These are phyloP conservation scores for Calonectria pseudoturangicola DNA, from an alignment of 2,329 filamentous ascomycete species.

Conservation along the genomic window DNA sequence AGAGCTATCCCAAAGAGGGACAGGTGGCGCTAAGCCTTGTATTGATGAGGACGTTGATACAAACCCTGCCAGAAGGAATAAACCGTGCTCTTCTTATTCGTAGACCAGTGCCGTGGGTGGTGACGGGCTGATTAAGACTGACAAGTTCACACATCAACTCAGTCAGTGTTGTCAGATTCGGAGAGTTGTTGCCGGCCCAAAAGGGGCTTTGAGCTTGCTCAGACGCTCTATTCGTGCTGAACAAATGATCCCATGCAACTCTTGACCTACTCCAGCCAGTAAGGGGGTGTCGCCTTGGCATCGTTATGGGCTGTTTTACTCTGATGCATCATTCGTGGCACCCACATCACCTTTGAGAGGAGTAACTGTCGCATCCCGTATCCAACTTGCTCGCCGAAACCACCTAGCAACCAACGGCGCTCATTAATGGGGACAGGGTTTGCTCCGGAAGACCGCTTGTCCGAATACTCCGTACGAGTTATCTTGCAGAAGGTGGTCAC, in stretches of 20 bases:
- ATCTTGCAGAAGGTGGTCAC: conserved; percentile 44
- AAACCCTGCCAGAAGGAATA: neutral
- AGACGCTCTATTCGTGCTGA: neutral
- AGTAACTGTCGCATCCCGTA: neutral
- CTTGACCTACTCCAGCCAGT: neutral
- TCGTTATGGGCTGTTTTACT: neutral
- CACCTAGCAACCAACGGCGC: neutral
- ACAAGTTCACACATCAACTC: neutral
- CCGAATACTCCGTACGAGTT: neutral
- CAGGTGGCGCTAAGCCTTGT: neutral
- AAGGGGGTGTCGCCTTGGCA: neutral
- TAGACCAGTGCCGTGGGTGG: neutral
- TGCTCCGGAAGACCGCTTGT: neutral
- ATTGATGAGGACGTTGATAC: neutral
- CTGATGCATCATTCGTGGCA: neutral
- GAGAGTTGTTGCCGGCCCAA: conserved; percentile 8
- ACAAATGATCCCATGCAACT: neutral
- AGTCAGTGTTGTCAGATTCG: conserved; percentile 9
- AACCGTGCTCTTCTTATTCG: neutral
- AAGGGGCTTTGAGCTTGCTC: neutral
- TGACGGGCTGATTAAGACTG: conserved; percentile 2
- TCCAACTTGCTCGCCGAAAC: neutral
- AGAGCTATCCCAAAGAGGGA: neutral
- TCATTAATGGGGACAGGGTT: neutral
- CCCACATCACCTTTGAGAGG: neutral